These are phyloP conservation scores for Coemansia furcata DNA, from an alignment of 192 early-diverging fungal genomes.

Conservation along the genomic window DNA sequence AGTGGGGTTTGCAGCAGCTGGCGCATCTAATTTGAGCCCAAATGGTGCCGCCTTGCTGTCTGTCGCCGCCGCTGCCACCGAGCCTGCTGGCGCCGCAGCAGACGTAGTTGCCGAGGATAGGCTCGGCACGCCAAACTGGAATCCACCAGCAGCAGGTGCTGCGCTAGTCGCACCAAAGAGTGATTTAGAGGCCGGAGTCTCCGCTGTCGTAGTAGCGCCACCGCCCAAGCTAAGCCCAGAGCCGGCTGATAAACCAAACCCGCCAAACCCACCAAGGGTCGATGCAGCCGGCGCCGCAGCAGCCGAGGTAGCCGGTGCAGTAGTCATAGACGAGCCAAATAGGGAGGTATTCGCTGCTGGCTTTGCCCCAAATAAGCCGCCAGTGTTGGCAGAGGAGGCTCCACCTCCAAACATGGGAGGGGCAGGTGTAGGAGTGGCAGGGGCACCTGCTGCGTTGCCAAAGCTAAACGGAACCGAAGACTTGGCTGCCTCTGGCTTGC, in stretches of 20 bases:
- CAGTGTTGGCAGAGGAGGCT: background rate
- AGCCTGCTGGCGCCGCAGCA: background rate
- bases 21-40: slow-evolving; percentile 19
- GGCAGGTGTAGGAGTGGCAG: background rate
- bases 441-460: background rate
- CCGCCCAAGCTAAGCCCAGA: slow-evolving; percentile 25
- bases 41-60: background rate
- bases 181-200: slow-evolving; percentile 10
- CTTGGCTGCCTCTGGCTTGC: slow-evolving; percentile 20
- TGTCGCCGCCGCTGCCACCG: background rate
- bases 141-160: slow-evolving; percentile 27
- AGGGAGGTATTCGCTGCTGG: background rate
- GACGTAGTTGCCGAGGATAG: background rate
- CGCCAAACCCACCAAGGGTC: background rate
- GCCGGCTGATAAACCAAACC: slow-evolving; percentile 13
- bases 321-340: slow-evolving; percentile 1
- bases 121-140: slow-evolving; percentile 25
- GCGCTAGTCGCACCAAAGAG: slow-evolving; percentile 31
- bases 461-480: slow-evolving; percentile 7
- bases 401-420: background rate
- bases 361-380: slow-evolving; percentile 9
- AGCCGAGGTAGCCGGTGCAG: slow-evolving; percentile 14
- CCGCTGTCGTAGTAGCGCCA: slow-evolving; percentile 24
- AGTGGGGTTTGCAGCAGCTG: slow-evolving; percentile 44
- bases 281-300: slow-evolving; percentile 15